These are phyloP conservation scores for Cylindrotheca closterium DNA, from an alignment of 108 stramenopile species.

Conservation along the genomic window DNA sequence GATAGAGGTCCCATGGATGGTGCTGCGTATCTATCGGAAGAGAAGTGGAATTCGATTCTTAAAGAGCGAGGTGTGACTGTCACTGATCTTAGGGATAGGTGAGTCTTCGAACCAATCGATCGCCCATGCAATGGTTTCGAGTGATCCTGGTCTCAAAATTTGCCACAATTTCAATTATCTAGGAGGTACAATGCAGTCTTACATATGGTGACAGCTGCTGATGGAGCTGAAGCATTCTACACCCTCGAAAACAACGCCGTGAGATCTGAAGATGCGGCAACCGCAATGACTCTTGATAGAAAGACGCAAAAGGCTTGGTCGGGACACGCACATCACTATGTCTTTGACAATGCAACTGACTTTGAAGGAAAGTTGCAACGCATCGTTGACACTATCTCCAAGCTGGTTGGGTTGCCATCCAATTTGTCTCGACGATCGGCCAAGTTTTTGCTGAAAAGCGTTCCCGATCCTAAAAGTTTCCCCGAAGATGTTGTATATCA, in stretches of 20 bases:
- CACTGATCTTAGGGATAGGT: slow-evolving; percentile 69
- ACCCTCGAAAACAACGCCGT: slow-evolving; percentile 91
- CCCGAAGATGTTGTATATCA: slow-evolving; percentile 64
- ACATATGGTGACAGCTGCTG: slow-evolving; percentile 94
- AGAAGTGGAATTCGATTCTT: slow-evolving; percentile 67
- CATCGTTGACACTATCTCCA: slow-evolving; percentile 61
- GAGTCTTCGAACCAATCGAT: not conserved
- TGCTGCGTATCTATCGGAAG: slow-evolving; percentile 67
- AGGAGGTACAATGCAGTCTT: slow-evolving; percentile 91
- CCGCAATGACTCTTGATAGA: slow-evolving; percentile 74
- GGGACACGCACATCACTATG: slow-evolving; percentile 73
- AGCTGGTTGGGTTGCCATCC: slow-evolving; percentile 74
- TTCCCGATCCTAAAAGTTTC: slow-evolving; percentile 51
- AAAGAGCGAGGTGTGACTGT: slow-evolving; percentile 47
- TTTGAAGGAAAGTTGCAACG: slow-evolving; percentile 87
- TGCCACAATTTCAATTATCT: not conserved
- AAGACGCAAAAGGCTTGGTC: slow-evolving; percentile 82
- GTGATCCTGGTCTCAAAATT: too few relatives aligned
- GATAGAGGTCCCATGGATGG: slow-evolving; percentile 96
- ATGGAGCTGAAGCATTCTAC: slow-evolving; percentile 84
- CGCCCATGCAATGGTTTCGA: too few relatives aligned
- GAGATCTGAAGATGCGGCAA: slow-evolving; percentile 80
- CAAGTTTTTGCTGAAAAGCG: slow-evolving; percentile 61
- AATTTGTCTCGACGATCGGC: slow-evolving; percentile 60
- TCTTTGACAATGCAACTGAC: slow-evolving; percentile 77